These are phyloP conservation scores for Phaeosphaeriaceae sp. DNA, from an alignment of 2,329 filamentous ascomycete species.

Conservation along the genomic window DNA sequence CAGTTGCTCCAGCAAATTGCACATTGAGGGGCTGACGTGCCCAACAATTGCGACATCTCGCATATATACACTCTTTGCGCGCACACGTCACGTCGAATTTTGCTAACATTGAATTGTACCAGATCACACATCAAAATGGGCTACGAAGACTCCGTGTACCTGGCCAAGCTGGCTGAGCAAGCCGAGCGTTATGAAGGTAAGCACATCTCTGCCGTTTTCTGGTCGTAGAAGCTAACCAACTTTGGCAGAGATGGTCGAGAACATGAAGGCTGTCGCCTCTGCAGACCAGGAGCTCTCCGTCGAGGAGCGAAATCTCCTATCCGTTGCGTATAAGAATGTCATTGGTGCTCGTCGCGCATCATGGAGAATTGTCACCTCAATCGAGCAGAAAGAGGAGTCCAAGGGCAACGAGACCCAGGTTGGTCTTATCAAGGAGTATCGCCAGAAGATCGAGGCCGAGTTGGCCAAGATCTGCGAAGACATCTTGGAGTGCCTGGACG, in stretches of 20 bases:
- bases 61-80: constrained; percentile 18
- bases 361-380: constrained; percentile 97
- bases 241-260: constrained; percentile 92
- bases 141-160: constrained; percentile 99
- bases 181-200: constrained; percentile 99
- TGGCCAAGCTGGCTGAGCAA: constrained; percentile 99
- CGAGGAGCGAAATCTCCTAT: constrained; percentile 96
- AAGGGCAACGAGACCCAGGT: constrained; percentile 97
- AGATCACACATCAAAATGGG: constrained; percentile 73
- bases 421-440: constrained; percentile 93
- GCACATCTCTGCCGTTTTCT: constrained; percentile 17
- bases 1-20: constrained; percentile 14
- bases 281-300: constrained; percentile 72
- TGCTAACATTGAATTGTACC: constrained; percentile 29
- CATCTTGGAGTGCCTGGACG: constrained; percentile 91
- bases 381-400: constrained; percentile 99
- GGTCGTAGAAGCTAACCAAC: constrained; percentile 21
- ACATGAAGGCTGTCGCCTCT: constrained; percentile 98
- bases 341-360: constrained; percentile 95
- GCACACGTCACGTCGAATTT: constrained; percentile 14
- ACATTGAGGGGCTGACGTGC: constrained; percentile 25
- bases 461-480: constrained; percentile 98
- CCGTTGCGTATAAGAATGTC: constrained; percentile 99
- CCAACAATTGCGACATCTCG: constrained; percentile 17
- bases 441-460: constrained; percentile 96